Evolutionary conservation across 177 flowering plant species (phyloP), one percentile per base, ranked within the genome.

Genomic region (Vitis hybrid): DNA sequence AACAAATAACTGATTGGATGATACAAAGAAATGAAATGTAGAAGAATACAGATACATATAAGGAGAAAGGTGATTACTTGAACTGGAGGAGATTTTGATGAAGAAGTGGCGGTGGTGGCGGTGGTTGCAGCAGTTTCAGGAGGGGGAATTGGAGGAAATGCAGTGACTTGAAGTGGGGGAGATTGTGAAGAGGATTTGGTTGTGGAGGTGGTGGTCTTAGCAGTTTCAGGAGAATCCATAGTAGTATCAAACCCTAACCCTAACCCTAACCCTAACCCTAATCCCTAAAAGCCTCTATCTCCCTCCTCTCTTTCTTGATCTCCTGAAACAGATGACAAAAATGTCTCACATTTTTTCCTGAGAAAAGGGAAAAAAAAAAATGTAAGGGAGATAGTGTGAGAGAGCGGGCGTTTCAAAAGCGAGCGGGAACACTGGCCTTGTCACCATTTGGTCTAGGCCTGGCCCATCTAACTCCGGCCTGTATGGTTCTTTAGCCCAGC

Each of bases 191-290:
- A 26, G 39, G n/a, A 14, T 1, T 45, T 2, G 48, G 74, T 2
- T 1, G 74, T 34, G 0, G 52, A 48, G n/a, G 63, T 2, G 60
- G 64, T 39, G 21, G 69, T 68, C 63, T 54, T 57, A 18, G 55
- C 67, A 48, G 67, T 4, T 64, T 80, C 73, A 74, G 83, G 85
- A 61, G 85, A 82, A 50, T 78, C 81, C 83, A 78, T 80, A 59
- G 55, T 15, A 14, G 1, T 65, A 71, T 39, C 6, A 39, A n/a
- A n/a, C n/a, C n/a, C n/a, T n/a, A n/a, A n/a, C n/a, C n/a, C n/a
- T n/a, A 39, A 39, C 45, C 45, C 45, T 39, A 74, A 74, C 75
- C 77, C 76, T 69, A 77, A 65, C 61, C 70, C 66, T 62, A 75
- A 54, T 26, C 60, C 71, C 66, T 68, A 68, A 45, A 57, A 17